Conservation (phyloP, 108 stramenopile species). For the Skeletonema tropicum region DNA sequence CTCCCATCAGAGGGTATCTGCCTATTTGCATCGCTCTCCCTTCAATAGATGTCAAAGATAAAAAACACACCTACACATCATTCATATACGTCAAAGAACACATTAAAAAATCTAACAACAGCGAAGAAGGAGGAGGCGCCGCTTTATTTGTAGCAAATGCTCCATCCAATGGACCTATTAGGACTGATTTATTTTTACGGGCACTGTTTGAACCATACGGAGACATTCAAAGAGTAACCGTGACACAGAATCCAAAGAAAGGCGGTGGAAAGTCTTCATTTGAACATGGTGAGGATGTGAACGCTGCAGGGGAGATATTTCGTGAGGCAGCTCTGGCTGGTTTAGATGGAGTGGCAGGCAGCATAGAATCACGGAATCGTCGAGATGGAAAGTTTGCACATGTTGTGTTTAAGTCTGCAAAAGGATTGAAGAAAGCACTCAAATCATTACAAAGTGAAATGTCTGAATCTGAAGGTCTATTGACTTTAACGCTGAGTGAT, state of each 20-base stretch:
- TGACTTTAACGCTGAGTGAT: conserved; percentile 18
- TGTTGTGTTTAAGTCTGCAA: conserved; percentile 71
- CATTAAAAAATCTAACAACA: conserved; percentile 18
- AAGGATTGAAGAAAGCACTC: conserved; percentile 69
- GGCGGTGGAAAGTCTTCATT: conserved; percentile 11
- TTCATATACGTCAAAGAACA: conserved; percentile 87
- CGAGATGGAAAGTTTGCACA: conserved; percentile 76
- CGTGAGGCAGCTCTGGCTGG: conserved; percentile 30
- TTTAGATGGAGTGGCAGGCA: conserved; percentile 19
- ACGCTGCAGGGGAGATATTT: conserved; percentile 27
- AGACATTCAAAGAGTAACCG: conserved; percentile 69
- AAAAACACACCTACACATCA: conserved; percentile 35
- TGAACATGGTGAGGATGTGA: neutral
- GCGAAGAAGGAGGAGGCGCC: conserved; percentile 12
- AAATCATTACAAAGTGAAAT: conserved; percentile 53
- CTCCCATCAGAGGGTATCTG: conserved; percentile 82
- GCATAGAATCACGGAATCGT: neutral
- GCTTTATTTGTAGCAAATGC: conserved; percentile 89
- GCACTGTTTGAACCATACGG: conserved; percentile 78
- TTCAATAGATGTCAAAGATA: conserved; percentile 41
- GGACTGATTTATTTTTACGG: conserved; percentile 60
- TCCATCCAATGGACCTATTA: conserved; percentile 71
- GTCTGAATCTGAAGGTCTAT: conserved; percentile 30
- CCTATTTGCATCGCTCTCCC: conserved; percentile 76
- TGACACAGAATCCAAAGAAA: conserved; percentile 72